These are phyloP conservation scores for Blastobotrys persicus DNA, from an alignment of 1,139 yeast species.

Conservation along the genomic window DNA sequence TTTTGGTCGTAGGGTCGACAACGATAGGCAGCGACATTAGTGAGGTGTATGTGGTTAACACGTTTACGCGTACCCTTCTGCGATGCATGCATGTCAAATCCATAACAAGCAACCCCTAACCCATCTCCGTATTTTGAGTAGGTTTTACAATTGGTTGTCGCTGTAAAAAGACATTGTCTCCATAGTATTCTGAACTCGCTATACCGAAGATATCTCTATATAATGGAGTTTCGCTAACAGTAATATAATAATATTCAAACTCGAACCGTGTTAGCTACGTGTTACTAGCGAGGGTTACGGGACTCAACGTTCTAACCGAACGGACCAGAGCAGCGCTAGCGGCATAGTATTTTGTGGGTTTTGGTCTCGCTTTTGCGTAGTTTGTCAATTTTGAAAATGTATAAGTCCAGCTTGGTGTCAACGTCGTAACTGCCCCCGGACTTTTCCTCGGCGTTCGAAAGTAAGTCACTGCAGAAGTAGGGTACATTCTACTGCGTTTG, in stretches of 20 bases:
- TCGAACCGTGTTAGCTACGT: not conserved
- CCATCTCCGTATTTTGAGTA: too few relatives aligned
- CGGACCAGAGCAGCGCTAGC: slow-evolving; percentile 22
- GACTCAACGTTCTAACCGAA: not conserved
- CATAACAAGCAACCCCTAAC: not conserved
- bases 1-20: slow-evolving; percentile 37
- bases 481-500: slow-evolving; percentile 30
- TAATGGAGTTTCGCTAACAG: too few relatives aligned
- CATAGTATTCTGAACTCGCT: too few relatives aligned
- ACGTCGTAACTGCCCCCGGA: slow-evolving; percentile 53
- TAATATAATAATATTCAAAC: too few relatives aligned
- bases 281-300: not conserved
- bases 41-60: slow-evolving; percentile 37
- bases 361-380: slow-evolving; percentile 46
- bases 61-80: too few relatives aligned
- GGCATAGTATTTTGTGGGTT: slow-evolving; percentile 30
- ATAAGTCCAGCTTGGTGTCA: slow-evolving; percentile 83
- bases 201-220: too few relatives aligned
- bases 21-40: slow-evolving; percentile 25
- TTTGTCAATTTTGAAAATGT: slow-evolving; percentile 61
- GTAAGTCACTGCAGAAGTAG: slow-evolving; percentile 66
- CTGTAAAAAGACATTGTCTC: too few relatives aligned
- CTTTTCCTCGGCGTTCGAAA: slow-evolving; percentile 43
- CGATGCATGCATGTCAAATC: too few relatives aligned
- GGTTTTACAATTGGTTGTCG: too few relatives aligned